These are phyloP conservation scores for Epichloe aotearoae DNA, from an alignment of 2,329 filamentous ascomycete genomes.

Conservation along the genomic window DNA sequence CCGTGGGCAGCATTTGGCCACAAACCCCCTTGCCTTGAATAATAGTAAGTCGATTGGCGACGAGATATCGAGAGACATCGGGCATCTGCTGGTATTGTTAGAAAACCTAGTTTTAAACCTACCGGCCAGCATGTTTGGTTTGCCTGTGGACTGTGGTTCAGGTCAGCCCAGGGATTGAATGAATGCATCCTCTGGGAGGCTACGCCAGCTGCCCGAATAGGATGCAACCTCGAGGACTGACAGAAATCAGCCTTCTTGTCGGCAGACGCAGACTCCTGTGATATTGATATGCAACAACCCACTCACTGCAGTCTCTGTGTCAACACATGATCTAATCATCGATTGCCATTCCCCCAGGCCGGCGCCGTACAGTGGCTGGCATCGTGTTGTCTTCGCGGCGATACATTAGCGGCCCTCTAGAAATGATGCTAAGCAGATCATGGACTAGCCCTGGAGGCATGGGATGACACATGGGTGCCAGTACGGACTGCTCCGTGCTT, in stretches of 20 bases:
- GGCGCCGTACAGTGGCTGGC: too few species aligned
- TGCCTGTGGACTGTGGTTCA: background rate
- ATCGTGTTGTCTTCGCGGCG: too few species aligned
- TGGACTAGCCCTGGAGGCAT: too few species aligned
- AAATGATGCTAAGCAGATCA: too few species aligned
- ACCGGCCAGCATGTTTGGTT: too few species aligned
- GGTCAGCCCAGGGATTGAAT: background rate
- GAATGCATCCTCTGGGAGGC: background rate
- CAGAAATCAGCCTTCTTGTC: background rate
- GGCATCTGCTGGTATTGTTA: background rate
- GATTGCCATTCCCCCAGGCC: background rate
- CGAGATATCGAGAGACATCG: background rate
- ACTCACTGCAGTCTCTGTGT: background rate
- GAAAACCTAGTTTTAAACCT: too few species aligned
- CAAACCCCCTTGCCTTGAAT: too few species aligned
- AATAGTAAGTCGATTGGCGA: background rate
- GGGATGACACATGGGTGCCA: too few species aligned
- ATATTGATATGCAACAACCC: background rate
- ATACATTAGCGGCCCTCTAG: too few species aligned
- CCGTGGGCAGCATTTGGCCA: background rate
- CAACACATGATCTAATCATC: background rate
- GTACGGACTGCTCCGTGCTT: too few species aligned
- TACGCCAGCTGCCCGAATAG: background rate
- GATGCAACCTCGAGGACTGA: background rate
- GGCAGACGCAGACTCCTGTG: background rate